Evolutionary conservation across 345 rosid species (phyloP), one percentile per base, ranked within the genome.

Genomic region (Sisymbrium altissimum): DNA sequence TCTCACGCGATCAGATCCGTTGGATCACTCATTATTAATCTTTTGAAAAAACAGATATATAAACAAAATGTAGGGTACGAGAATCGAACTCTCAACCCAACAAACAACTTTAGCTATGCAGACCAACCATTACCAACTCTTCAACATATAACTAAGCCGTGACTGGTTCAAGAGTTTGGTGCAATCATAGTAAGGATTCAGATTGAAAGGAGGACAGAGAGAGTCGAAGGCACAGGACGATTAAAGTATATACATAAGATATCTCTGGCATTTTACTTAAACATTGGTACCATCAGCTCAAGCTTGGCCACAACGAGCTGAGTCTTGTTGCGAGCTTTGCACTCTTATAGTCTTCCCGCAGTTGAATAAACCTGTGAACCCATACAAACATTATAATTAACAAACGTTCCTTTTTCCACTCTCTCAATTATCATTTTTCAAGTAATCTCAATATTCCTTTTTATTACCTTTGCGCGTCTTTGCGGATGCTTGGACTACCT

Each of bases 281-380:
- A 21, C 68, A 52, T 52, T 48, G 38, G 2, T 6, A 40, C 84
- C 78, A 89, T 85, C 76, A 90, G 73, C 89, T 78, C 78, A 83
- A 84, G 86, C 91, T 84, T 77, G 97, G 76, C 92, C 87, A 90
- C 38, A 95, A 69, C 14, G 94, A 84, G 86, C 92, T 83, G 64
- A 96, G 96, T 74, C 57, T 87, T n/a, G 96, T 60, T 23, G 97
- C 96, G 25, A 96, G 93, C 81, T 89, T 96, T 35, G 96, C 95
- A 66, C 96, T 89, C 83, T 92, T 96, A 79, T 87, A 90, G 79
- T 96, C 99, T 65, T 96, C 99, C 66, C 99, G 81, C 44, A 96
- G 93, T 77, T 90, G 96, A 66, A 96, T 88, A 81, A 92, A 96
- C 89, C 98, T 92, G 56, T 23, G 89, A 38, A 74, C 55, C 18